Evolutionary conservation across 2,329 filamentous ascomycete genomes (phyloP), one percentile per base, ranked within the genome.

Genomic region (Trichoderma afroharzianum): DNA sequence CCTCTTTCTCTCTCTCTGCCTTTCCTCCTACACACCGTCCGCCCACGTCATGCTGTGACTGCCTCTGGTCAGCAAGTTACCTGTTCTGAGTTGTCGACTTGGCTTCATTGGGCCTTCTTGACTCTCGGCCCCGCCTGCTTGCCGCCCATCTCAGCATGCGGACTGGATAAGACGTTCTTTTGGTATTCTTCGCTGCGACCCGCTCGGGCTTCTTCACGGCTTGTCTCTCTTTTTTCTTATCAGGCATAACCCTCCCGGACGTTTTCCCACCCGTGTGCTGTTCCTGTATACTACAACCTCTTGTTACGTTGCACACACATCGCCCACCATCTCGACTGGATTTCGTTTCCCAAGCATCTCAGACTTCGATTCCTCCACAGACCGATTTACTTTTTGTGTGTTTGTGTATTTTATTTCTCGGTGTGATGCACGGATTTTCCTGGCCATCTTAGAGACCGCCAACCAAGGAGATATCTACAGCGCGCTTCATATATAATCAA

Each of bases 151-250:
- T 58, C 57, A 70, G 71, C 66, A 70, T 72, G 58, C 26, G 55
- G 32, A 59, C 66, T 63, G 71, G 24, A 61, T 63, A 55, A 14
- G 24, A 67, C 63, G 30, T 70, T 72, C 50, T 69, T 62, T 58
- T 66, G 71, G 58, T 58, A 62, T 47, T 39, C 36, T 67, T 32
- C 30, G 32, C 63, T 50, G 39, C 43, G 63, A 71, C 63, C 70
- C 70, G 70, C 70, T 68, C 71, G 71, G 68, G 71, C 71, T 71
- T 57, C 61, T 32, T 71, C 68, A 62, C 71, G 15, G 67, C 47
- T 39, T 59, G 36, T 59, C 58, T 66, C 64, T 72, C 58, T 24
- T 53, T 68, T 47, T 36, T 30, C 62, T 69, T 57, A 58, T 67
- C 62, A 50, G 53, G 69, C 63, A 71, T 58, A 68, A 28, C 62